phyloP scores from a whole-genome alignment of 2,329 filamentous ascomycete species.

The Dothistroma septosporum region DNA sequence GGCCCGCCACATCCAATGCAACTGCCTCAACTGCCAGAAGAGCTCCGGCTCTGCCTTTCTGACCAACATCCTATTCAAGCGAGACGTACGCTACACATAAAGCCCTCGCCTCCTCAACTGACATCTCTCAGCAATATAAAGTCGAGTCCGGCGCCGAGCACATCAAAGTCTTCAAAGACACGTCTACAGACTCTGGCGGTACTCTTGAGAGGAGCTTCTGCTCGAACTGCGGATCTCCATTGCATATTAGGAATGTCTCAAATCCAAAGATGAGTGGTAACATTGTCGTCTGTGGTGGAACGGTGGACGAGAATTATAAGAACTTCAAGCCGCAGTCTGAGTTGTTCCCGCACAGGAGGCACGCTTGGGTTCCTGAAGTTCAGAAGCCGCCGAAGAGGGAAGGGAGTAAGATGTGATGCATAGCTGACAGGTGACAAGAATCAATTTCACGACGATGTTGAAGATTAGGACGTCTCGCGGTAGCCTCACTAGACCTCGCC shows the following conservation, averaged over 20 bases:
- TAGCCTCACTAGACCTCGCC: no score
- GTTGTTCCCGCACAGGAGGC: neutral
- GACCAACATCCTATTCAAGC: conserved; percentile 3
- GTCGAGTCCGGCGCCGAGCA: conserved; percentile 1
- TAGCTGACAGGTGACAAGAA: neutral
- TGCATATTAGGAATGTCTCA: neutral
- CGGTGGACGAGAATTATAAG: neutral
- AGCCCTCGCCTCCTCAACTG: neutral
- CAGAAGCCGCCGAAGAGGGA: neutral
- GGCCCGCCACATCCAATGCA: conserved; percentile 4
- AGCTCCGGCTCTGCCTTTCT: neutral
- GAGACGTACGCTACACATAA: neutral
- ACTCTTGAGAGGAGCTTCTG: conserved; percentile 5
- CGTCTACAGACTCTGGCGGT: neutral
- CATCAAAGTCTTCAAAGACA: conserved; percentile 4
- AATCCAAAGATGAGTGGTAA: conserved; percentile 3
- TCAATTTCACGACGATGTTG: neutral
- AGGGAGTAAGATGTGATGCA: neutral
- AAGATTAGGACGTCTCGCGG: no score
- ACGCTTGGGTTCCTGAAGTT: conserved; percentile 4
- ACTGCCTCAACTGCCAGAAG: conserved; percentile 4
- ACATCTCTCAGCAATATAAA: neutral
- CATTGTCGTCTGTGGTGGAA: neutral
- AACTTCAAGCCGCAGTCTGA: conserved; percentile 1
- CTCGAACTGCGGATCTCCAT: neutral